Evolutionary conservation across 2,329 filamentous ascomycete genomes (phyloP).

Genomic region (Penicillium sp.): DNA sequence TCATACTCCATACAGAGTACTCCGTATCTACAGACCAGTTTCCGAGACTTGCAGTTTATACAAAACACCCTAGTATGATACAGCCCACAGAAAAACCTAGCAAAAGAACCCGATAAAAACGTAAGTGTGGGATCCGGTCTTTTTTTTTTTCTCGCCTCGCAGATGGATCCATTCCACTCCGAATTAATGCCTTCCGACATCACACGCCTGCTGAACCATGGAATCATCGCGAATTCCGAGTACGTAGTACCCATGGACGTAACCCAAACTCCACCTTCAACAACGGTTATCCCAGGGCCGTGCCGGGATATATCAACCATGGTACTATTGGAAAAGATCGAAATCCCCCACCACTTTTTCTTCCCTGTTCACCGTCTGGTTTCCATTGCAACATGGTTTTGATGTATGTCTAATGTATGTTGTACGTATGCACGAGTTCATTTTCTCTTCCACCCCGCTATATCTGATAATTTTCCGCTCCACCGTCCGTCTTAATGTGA

Average conservation of each 20-base stretch:
- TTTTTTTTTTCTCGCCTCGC: slow-evolving; percentile 10
- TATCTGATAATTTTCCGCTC: slow-evolving; percentile 19
- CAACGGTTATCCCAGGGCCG: slow-evolving; percentile 26
- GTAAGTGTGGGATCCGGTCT: slow-evolving; percentile 6
- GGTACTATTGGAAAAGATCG: slow-evolving; percentile 8
- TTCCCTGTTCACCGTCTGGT: not conserved
- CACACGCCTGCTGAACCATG: slow-evolving; percentile 17
- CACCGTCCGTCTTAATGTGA: slow-evolving; percentile 15
- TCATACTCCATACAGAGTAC: not conserved
- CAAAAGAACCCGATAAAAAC: not conserved
- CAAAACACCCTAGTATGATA: slow-evolving; percentile 5
- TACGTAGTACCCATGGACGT: slow-evolving; percentile 1
- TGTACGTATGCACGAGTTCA: not conserved
- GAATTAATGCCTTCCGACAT: slow-evolving; percentile 7
- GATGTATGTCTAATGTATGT: not conserved
- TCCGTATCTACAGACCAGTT: not conserved
- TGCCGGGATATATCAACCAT: slow-evolving; percentile 23
- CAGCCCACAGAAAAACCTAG: not conserved
- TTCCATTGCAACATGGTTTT: not conserved
- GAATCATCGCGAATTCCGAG: slow-evolving; percentile 8
- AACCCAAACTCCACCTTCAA: slow-evolving; percentile 22
- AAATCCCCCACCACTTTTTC: slow-evolving; percentile 8
- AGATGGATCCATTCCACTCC: slow-evolving; percentile 12
- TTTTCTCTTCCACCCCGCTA: slow-evolving; percentile 17
- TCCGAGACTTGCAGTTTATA: slow-evolving; percentile 14